Base-by-base conservation (phyloP, 257 asterid genomes). In the Echites panduratus region DNA sequence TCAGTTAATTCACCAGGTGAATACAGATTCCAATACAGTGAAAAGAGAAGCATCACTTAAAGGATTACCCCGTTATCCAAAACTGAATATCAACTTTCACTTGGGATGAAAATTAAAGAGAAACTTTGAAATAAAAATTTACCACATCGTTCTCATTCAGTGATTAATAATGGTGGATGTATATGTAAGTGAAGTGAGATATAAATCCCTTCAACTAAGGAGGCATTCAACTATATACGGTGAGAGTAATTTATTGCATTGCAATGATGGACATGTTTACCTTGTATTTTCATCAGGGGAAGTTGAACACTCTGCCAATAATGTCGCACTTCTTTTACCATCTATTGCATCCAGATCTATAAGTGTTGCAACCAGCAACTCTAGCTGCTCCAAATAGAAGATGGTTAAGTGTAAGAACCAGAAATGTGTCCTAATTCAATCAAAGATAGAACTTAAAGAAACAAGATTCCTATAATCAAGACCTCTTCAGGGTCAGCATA, bases 401-500 rank as follows among this genome's bases (percentile, higher is more conserved):
- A 72, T 4, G 4, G 45, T 26, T 40, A 69, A 77, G 63, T 44
- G 53, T 11, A 48, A 63, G 52, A 68, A 73, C 50, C 75, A 68
- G 62, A 6, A 47, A 67, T 26, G 68, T 1, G 47, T 61, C 67
- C 11, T 16, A 16, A 61, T 70, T 58, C 54, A 11, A 58, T 35
- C 50, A 52, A 43, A 49, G 63, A 22, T 35, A 11, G n/a, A 44
- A 52, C 41, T 68, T 14, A 49, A 32, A 54, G 41, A 65, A 48
- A 65, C 35, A 74, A 66, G 40, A n/a, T 24, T 74, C 17, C 13
- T 53, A 70, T 63, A 68, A 19, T 54, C 43, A 70, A 26, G 67
- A 93, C 98, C 98, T 94, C 98, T 83, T 94, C 98, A 6, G 97
- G 93, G 80, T 94, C 96, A 50, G 96, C 86, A 72, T 89, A 94